Base-by-base conservation (phyloP, 1,139 yeast genomes). In the Debaryomycetaceae sp. region DNA sequence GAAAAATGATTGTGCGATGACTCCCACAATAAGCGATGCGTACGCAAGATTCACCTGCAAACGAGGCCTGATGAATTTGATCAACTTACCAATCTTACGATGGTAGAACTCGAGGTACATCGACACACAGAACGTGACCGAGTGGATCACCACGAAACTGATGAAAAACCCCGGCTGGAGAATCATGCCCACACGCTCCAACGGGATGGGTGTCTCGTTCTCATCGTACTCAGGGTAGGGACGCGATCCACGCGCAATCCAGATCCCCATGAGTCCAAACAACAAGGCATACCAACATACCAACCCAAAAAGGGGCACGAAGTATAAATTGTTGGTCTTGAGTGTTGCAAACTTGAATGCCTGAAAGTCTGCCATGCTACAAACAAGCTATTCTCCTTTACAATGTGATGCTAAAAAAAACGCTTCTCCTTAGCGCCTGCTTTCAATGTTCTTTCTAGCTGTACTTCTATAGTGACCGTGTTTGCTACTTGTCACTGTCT, bases 81-180 rank as follows among this genome's bases (percentile, higher is more conserved):
- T 60, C 41, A 61, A 52, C 49, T 61, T 60, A 18, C 66, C 65
- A 37, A 60, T 60, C 44, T 57, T 58, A 30, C 66, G 52, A 42
- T 60, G 66, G 52, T 59, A 60, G 47, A 51, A 60, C 38, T 60
- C 65, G 40, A 61, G 51, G 42, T 57, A 61, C 50, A 59, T 58
- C 33, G 61, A 57, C 18, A 50, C 33, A 33, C 62, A 56, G 41
- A 59, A 61, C 4, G 56, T 55, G 13, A 59, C 42, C 2, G 61
- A 50, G 40, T 61, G 65, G 29, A 60, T 54, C 6, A 53, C 50
- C 6, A 55, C 43, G 41, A 60, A 60, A 2, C 55, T 40, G 16
- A 58, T 33, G 43, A 58, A 60, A 46, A 60, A 59, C 2, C 47
- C 61, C 3, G 65, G 65, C 15, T 44, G 48, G 36, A 59, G 44